Evolutionary conservation across 75 land plant species (phyloP), one percentile per base, ranked within the genome.

Genomic region (Isoetes taiwanensis): DNA sequence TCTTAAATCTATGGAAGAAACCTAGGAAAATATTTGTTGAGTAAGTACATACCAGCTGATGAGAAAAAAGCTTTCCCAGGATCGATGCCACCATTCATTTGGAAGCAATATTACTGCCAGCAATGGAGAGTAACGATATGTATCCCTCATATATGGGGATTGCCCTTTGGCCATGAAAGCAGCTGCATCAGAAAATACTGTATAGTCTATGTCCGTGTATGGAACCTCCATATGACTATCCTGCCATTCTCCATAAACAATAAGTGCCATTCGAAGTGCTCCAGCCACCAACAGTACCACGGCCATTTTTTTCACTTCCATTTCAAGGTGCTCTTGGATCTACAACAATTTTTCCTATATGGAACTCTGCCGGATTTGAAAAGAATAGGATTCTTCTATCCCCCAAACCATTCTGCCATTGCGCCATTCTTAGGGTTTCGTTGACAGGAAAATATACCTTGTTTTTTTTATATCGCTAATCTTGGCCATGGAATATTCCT

Each of bases 111-210:
- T 28, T 48, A 73, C 65, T 0, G 98, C 95, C 25, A 93, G 64
- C 35, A 93, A 59, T 11, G 98, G 98, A 6, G 98, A 87, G 58
- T 93, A 93, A 0, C 98, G 69, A 31, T 87, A 93, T 10, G 98
- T 87, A 0, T 76, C 65, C 28, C 98, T 66, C 38, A 64, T 70
- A 35, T 68, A 93, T 16, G 98, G 98, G 2, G 95, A 87, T 41
- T 63, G 55, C 9, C 85, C 85, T 0, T 76, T 39, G n/a, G 75
- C 73, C 65, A 87, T 67, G 42, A 87, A 50, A 34, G 83, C 61
- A 0, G 98, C 98, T 21, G 98, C 98, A 55, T 87, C 98, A 29
- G 98, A 93, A 43, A 93, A 93, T 25, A 93, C 98, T 50, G 77
- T 34, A 70, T 93, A 93, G 67, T 93, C 95, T 10, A 93, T 68